Conservation (phyloP, 202 grass and related monocot species). For the Panicum hallii region DNA sequence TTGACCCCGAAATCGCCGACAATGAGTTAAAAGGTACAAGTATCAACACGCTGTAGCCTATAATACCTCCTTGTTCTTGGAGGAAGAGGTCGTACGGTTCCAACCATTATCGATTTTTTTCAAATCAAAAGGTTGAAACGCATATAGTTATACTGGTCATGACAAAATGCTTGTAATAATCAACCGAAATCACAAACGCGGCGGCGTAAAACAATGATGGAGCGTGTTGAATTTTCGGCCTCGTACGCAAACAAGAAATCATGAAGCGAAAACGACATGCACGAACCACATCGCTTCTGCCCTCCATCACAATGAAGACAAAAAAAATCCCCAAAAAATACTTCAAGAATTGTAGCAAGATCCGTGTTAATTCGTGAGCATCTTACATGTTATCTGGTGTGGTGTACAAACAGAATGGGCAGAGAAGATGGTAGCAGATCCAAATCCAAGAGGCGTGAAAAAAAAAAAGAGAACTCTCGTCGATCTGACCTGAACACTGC, state of each 20-base stretch:
- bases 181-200: too few species aligned
- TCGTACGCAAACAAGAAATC: background rate
- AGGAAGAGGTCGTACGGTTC: too few species aligned
- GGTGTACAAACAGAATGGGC: background rate
- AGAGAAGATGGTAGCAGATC: background rate
- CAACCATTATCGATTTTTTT: too few species aligned
- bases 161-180: too few species aligned
- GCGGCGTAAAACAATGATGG: too few species aligned
- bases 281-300: background rate
- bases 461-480: conserved; percentile 29
- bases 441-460: background rate
- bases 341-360: background rate
- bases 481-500: conserved; percentile 13
- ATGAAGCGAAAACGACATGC: background rate
- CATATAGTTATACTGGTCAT: too few species aligned
- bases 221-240: background rate
- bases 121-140: too few species aligned
- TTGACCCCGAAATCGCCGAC: too few species aligned
- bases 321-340: background rate
- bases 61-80: too few species aligned
- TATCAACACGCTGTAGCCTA: too few species aligned
- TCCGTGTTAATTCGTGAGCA: background rate
- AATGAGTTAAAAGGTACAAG: too few species aligned
- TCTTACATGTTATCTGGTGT: background rate
- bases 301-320: background rate